A percentile compares a stretch with the other conserved stretches of the same genome.
Evolutionary conservation across 2,329 filamentous ascomycete genomes (phyloP).

Genomic region (Arthrobotrys sinensis): DNA sequence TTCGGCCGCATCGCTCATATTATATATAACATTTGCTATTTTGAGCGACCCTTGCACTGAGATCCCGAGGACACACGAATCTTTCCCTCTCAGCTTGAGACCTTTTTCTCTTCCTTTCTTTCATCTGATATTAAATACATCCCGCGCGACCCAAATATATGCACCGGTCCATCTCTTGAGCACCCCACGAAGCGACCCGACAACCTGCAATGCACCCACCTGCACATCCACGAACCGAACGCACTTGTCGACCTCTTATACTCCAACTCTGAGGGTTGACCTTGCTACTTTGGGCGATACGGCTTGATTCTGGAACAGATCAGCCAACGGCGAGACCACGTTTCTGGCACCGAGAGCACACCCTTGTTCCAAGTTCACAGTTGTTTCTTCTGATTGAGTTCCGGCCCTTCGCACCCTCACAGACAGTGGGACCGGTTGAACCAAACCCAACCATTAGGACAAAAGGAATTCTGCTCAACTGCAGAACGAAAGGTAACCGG

Average conservation of each 20-base stretch:
- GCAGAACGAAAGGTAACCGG: slow-evolving; percentile 12
- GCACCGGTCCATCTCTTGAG: slow-evolving; percentile 10
- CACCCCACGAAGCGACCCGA: slow-evolving; percentile 47
- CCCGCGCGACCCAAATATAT: slow-evolving; percentile 30
- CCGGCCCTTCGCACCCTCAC: slow-evolving; percentile 14
- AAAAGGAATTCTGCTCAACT: slow-evolving; percentile 18
- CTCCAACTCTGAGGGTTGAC: slow-evolving; percentile 27
- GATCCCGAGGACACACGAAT: neutral
- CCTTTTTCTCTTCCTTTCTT: neutral
- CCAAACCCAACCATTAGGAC: slow-evolving; percentile 13
- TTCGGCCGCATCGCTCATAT: neutral
- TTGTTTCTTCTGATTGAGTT: slow-evolving; percentile 6
- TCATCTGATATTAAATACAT: slow-evolving; percentile 44
- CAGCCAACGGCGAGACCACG: slow-evolving; percentile 59
- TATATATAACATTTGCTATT: neutral
- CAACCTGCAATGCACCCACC: slow-evolving; percentile 30
- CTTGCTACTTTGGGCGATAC: slow-evolving; percentile 48
- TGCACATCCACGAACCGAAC: slow-evolving; percentile 29
- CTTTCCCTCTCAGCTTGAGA: neutral
- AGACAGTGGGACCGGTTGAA: slow-evolving; percentile 1
- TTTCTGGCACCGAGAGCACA: slow-evolving; percentile 39
- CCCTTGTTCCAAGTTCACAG: slow-evolving; percentile 36
- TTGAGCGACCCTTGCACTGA: neutral
- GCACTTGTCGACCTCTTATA: slow-evolving; percentile 21
- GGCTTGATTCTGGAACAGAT: slow-evolving; percentile 44